Conservation (phyloP, 2,329 filamentous ascomycete species). For the Huntiella moniliformis region DNA sequence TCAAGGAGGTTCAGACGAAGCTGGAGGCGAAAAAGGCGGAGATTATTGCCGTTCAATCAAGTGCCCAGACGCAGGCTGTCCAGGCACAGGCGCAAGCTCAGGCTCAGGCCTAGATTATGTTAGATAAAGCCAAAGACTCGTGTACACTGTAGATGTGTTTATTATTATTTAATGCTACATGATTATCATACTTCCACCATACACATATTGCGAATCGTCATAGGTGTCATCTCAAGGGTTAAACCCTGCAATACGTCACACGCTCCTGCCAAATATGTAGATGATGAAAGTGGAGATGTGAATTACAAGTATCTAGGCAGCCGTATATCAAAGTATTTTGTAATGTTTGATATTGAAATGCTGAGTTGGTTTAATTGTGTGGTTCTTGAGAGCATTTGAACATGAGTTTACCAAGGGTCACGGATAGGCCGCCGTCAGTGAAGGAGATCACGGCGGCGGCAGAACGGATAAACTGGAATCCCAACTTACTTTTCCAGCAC, state of each 20-base stretch:
- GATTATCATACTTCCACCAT: background rate
- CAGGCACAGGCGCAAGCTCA: constrained; percentile 5
- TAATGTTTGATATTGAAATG: background rate
- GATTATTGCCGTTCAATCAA: constrained; percentile 37
- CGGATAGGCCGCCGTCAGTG: constrained; percentile 29
- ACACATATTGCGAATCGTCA: background rate
- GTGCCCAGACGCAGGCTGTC: constrained; percentile 23
- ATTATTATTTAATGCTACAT: background rate
- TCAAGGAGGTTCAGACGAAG: constrained; percentile 36
- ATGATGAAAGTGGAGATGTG: background rate
- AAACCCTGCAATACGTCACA: background rate
- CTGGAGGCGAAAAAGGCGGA: constrained; percentile 40
- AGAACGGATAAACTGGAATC: constrained; percentile 64
- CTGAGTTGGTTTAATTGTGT: background rate
- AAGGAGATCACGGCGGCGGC: constrained; percentile 62
- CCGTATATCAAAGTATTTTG: background rate
- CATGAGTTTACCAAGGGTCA: too few relatives aligned
- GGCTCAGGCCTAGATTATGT: background rate
- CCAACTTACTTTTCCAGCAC: constrained; percentile 54
- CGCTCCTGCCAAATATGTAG: too few relatives aligned
- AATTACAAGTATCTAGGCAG: background rate
- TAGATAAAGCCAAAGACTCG: too few relatives aligned
- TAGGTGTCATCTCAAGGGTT: background rate
- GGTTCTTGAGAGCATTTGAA: background rate
- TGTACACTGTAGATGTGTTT: background rate